Conservation (phyloP, 306 rosid species). For the Hippophae rhamnoides region DNA sequence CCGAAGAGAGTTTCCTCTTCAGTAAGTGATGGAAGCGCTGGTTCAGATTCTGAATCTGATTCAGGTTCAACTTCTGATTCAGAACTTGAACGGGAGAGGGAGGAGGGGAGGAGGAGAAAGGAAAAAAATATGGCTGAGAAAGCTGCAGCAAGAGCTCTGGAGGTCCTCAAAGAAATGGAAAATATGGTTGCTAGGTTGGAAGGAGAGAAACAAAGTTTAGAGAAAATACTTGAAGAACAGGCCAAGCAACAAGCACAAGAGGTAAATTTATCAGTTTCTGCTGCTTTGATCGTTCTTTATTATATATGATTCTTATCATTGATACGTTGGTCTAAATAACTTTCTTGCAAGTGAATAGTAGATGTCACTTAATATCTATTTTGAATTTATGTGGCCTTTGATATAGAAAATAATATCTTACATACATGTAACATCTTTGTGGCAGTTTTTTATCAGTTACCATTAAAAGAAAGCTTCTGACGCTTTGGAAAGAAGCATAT, state of each 20-base stretch:
- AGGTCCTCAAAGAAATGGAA: slow-evolving; percentile 74
- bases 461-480: no score
- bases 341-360: background rate
- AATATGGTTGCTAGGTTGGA: slow-evolving; percentile 86
- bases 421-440: no score
- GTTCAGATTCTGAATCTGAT: slow-evolving; percentile 56
- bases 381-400: background rate
- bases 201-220: slow-evolving; percentile 92
- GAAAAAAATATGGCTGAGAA: slow-evolving; percentile 75
- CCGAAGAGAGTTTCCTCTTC: slow-evolving; percentile 35
- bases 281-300: slow-evolving; percentile 7
- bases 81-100: slow-evolving; percentile 73
- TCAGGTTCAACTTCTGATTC: slow-evolving; percentile 77
- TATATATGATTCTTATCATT: slow-evolving; percentile 7
- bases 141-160: slow-evolving; percentile 76
- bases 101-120: slow-evolving; percentile 65
- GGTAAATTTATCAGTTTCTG: slow-evolving; percentile 34
- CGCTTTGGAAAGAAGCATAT: no score
- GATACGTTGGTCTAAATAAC: slow-evolving; percentile 1
- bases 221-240: slow-evolving; percentile 83
- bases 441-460: no score
- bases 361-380: background rate
- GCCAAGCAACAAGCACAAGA: slow-evolving; percentile 87
- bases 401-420: no score
- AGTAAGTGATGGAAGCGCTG: slow-evolving; percentile 58